Conservation (phyloP, 345 rosid species). For the Hypericum perforatum region DNA sequence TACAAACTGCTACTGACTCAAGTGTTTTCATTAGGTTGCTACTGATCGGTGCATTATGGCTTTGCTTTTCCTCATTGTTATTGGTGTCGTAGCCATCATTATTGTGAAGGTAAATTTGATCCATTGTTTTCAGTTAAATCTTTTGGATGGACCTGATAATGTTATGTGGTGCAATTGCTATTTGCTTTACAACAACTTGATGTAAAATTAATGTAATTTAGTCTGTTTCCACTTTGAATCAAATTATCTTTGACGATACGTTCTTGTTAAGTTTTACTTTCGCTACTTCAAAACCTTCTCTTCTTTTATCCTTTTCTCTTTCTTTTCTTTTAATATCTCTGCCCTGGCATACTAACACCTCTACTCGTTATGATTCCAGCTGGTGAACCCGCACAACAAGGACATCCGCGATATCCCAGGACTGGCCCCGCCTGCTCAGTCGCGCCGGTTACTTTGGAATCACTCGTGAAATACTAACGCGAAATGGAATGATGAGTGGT, state of each 20-base stretch:
- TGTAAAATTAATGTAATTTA: too few species aligned
- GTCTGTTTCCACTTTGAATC: too few species aligned
- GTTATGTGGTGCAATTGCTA: too few species aligned
- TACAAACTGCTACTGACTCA: constrained; percentile 1
- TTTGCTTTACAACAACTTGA: too few species aligned
- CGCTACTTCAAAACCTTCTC: too few species aligned
- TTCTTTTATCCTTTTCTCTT: not conserved
- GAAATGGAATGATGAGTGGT: too few species aligned
- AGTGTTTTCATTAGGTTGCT: constrained; percentile 49
- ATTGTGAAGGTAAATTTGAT: constrained; percentile 59
- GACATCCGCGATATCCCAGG: constrained; percentile 86
- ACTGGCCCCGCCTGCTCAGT: constrained; percentile 80
- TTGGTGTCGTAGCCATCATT: constrained; percentile 77
- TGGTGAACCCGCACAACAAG: constrained; percentile 83
- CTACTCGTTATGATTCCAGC: constrained; percentile 27
- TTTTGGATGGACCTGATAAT: too few species aligned
- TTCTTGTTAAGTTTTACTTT: too few species aligned
- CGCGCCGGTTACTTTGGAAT: constrained; percentile 67
- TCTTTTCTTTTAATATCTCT: not conserved
- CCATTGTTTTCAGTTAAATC: too few species aligned
- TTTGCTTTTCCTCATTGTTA: constrained; percentile 64
- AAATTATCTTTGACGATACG: too few species aligned
- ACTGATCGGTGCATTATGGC: constrained; percentile 92
- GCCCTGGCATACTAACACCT: not conserved
- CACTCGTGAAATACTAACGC: not conserved